Evolutionary conservation across 2,329 filamentous ascomycete species (phyloP).

Genomic region (Zasmidium angulare): DNA sequence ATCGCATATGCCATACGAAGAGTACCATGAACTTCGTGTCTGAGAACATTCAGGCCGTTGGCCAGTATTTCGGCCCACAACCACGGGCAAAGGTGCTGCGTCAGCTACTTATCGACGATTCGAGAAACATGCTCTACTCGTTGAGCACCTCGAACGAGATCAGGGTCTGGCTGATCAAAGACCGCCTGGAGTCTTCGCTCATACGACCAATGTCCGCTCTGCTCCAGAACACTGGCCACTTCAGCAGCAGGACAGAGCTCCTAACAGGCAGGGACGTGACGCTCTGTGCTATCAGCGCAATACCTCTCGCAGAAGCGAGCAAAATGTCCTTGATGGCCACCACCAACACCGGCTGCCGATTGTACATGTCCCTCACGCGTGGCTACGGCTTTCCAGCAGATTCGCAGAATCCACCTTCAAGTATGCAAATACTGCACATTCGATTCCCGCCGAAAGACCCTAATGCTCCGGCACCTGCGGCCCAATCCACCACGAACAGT

Average conservation of each 20-base stretch:
- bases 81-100: slow-evolving; percentile 60
- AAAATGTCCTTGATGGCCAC: slow-evolving; percentile 87
- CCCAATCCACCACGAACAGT: slow-evolving; percentile 21
- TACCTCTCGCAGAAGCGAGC: slow-evolving; percentile 74
- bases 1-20: slow-evolving; percentile 62
- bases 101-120: slow-evolving; percentile 85
- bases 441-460: slow-evolving; percentile 74
- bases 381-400: slow-evolving; percentile 63
- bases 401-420: slow-evolving; percentile 72
- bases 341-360: slow-evolving; percentile 83
- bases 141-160: slow-evolving; percentile 87
- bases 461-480: slow-evolving; percentile 15
- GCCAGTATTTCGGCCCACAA: slow-evolving; percentile 34
- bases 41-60: slow-evolving; percentile 37
- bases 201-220: slow-evolving; percentile 55
- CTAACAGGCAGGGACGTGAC: slow-evolving; percentile 64
- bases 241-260: slow-evolving; percentile 71
- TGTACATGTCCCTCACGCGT: slow-evolving; percentile 88
- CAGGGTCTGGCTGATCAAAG: slow-evolving; percentile 83
- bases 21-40: slow-evolving; percentile 41
- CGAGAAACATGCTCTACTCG: slow-evolving; percentile 83
- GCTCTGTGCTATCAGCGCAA: slow-evolving; percentile 83
- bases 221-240: slow-evolving; percentile 76
- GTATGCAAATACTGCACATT: slow-evolving; percentile 97
- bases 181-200: slow-evolving; percentile 54